phyloP scores from a whole-genome alignment of 257 asterid species.

The Coffea canephora region DNA sequence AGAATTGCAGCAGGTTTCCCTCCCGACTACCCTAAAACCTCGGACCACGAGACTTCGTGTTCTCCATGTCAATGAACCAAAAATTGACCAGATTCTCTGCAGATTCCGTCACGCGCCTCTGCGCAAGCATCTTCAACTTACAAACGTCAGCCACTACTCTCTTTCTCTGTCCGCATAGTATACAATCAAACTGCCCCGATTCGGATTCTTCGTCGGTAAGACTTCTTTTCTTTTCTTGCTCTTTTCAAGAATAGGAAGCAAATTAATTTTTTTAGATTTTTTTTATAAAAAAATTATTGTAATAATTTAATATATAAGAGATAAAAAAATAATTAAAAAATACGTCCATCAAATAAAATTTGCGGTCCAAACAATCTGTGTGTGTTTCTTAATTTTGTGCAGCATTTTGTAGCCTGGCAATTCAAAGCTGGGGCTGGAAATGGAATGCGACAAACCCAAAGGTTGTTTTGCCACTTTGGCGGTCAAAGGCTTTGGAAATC shows the following conservation, averaged over 20 bases:
- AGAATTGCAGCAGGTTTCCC: no score
- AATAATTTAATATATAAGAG: no score
- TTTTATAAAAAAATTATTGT: no score
- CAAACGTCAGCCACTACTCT: slow-evolving; percentile 17
- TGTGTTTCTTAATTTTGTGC: no score
- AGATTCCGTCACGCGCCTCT: slow-evolving; percentile 51
- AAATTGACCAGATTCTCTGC: slow-evolving; percentile 38
- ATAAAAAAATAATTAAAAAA: no score
- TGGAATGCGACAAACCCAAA: no score
- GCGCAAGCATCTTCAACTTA: neutral
- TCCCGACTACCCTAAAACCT: slow-evolving; percentile 6
- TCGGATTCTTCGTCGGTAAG: neutral
- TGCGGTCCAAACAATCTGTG: no score
- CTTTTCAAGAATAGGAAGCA: neutral
- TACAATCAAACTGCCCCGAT: neutral
- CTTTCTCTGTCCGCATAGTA: neutral
- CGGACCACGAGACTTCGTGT: slow-evolving; percentile 41
- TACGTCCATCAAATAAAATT: no score
- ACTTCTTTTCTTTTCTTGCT: neutral
- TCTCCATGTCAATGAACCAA: slow-evolving; percentile 12
- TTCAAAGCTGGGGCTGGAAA: neutral
- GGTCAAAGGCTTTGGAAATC: neutral
- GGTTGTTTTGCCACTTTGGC: neutral
- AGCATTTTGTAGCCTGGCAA: no score
- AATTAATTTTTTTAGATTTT: neutral